phyloP scores from a whole-genome alignment of 768 basidiomycete genomes.

The Suillus paluster region DNA sequence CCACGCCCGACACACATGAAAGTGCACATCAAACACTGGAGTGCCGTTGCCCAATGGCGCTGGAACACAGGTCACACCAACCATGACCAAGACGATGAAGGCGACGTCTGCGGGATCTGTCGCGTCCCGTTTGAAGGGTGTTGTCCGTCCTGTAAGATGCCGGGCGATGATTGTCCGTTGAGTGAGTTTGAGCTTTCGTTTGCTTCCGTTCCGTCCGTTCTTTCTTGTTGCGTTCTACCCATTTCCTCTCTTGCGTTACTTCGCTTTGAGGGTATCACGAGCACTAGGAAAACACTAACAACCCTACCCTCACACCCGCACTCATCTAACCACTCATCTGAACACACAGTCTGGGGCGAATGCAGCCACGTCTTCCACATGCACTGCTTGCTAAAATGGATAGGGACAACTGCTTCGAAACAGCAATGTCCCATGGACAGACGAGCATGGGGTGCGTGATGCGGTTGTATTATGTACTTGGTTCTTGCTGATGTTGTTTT shows the following conservation, averaged over 20 bases:
- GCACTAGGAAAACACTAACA: background rate
- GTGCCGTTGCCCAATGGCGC: constrained; percentile 88
- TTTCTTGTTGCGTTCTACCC: too few species aligned
- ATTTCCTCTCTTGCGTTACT: background rate
- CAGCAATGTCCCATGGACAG: constrained; percentile 99
- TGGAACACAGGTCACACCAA: constrained; percentile 62
- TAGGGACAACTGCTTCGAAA: constrained; percentile 86
- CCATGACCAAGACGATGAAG: constrained; percentile 48
- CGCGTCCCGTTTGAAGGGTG: constrained; percentile 92
- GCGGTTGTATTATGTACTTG: too few species aligned
- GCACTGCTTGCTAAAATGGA: constrained; percentile 98
- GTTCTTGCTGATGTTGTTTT: too few species aligned
- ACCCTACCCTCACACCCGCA: too few species aligned
- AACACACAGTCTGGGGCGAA: constrained; percentile 86
- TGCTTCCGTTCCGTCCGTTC: too few species aligned
- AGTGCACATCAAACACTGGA: constrained; percentile 83
- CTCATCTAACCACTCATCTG: background rate
- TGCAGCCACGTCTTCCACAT: constrained; percentile 98
- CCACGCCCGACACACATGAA: constrained; percentile 56
- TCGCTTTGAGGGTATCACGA: background rate
- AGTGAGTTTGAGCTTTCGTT: constrained; percentile 53
- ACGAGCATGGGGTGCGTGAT: constrained; percentile 79
- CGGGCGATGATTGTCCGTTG: constrained; percentile 93
- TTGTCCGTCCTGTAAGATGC: constrained; percentile 95
- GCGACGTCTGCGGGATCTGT: constrained; percentile 85